phyloP scores from a whole-genome alignment of 495 filamentous ascomycete species.

The Hypoxylon crocopeplum region DNA sequence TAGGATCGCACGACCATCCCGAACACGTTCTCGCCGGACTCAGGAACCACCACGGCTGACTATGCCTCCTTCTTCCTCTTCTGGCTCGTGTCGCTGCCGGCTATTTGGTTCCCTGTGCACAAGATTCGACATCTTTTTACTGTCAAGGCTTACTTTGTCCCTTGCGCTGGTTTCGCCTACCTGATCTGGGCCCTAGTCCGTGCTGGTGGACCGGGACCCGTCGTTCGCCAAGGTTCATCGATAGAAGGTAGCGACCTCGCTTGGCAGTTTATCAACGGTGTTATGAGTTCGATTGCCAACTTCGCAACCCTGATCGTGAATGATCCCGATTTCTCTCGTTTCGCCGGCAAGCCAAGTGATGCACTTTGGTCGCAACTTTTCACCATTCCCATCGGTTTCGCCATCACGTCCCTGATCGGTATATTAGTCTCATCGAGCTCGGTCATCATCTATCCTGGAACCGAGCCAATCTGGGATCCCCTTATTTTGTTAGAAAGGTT shows the following conservation, averaged over 20 bases:
- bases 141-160: conserved; percentile 86
- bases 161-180: conserved; percentile 81
- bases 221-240: conserved; percentile 73
- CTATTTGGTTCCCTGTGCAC: conserved; percentile 83
- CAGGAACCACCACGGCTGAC: conserved; percentile 76
- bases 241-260: conserved; percentile 71
- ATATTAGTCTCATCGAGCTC: conserved; percentile 93
- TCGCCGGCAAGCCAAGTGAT: conserved; percentile 79
- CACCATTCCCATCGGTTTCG: conserved; percentile 86
- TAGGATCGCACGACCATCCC: conserved; percentile 62
- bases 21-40: conserved; percentile 68
- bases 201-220: conserved; percentile 84
- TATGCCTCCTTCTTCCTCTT: conserved; percentile 86
- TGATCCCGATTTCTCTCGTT: conserved; percentile 90
- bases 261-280: conserved; percentile 82
- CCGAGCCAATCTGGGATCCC: conserved; percentile 84
- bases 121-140: conserved; percentile 88
- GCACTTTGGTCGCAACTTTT: conserved; percentile 89
- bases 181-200: conserved; percentile 89
- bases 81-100: conserved; percentile 80
- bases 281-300: conserved; percentile 92
- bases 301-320: conserved; percentile 88
- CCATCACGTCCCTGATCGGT: conserved; percentile 88
- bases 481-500: conserved; percentile 77
- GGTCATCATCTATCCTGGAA: conserved; percentile 70